Evolutionary conservation across 805 yeast genomes (phyloP), one percentile per base, ranked within the genome.

Genomic region (Saitoella complicata): DNA sequence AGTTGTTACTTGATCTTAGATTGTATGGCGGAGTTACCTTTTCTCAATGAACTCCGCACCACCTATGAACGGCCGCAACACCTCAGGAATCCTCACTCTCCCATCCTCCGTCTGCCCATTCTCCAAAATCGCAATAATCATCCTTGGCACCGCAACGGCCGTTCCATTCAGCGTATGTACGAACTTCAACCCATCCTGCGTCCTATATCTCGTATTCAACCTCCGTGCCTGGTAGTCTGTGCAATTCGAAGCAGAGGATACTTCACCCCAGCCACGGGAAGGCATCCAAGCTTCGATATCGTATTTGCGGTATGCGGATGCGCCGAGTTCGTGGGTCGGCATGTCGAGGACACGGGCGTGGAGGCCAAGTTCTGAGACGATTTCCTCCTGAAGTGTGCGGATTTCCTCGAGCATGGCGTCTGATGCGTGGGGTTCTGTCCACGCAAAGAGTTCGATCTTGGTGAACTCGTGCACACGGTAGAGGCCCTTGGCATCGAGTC

Each of bases 251-350:
- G 93, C 71, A 31, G 95, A 83, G 1, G 94, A 77, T 32, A 91
- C 69, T 58, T 91, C 98, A 4, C 98, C 98, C 84, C 94, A 88
- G 1, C 84, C 87, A 54, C 95, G 73, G 2, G 97, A 96, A 0
- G 97, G 97, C 97, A 91, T 88, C 86, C 94, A 84, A 0, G 87
- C 95, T 62, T 91, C 98, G 46, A 87, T 83, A 54, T 91, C 98
- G 58, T 77, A 84, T 59, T 91, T 91, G 56, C 81, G 78, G 61
- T 70, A 75, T 0, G 97, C 97, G 1, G 98, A 95, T 0, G 94
- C 79, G 0, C 98, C 98, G 43, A 91, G 64, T 58, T 91, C 98
- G 50, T 80, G 75, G 30, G 79, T 76, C 0, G 96, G 96, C 86
- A 91, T 85, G 49, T 81, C 75, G 31, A 91, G 65, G 29, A 88